These are phyloP conservation scores for Eimeria necatrix DNA, from an alignment of 169 alveolate species.

Conservation along the genomic window DNA sequence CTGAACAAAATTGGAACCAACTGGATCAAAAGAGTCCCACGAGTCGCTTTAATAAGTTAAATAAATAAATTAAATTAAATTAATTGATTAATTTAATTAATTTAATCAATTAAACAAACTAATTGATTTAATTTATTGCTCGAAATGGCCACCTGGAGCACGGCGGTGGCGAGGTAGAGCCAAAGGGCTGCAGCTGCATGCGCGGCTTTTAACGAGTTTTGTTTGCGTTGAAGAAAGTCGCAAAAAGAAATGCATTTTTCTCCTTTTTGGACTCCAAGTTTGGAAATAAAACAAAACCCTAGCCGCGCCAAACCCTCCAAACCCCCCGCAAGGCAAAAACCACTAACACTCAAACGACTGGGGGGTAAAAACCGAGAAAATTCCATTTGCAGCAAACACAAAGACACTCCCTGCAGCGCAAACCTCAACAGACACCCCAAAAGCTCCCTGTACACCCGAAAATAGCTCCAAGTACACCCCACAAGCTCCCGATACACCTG, in stretches of 20 bases:
- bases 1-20: too few relatives aligned
- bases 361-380: neutral
- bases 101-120: neutral
- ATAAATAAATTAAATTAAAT: neutral
- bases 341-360: neutral
- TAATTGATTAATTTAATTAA: neutral
- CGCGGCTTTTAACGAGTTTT: too few relatives aligned
- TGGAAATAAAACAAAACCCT: neutral
- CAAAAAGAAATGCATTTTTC: too few relatives aligned
- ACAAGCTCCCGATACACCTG: neutral
- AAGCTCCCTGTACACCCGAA: neutral
- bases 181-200: neutral
- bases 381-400: slow-evolving; percentile 1
- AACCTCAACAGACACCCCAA: neutral
- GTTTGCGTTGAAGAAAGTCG: too few relatives aligned
- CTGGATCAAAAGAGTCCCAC: too few relatives aligned
- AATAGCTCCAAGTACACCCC: neutral
- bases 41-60: too few relatives aligned
- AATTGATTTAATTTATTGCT: neutral
- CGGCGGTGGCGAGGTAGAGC: neutral
- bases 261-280: neutral
- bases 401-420: neutral
- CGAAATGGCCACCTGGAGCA: neutral
- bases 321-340: neutral
- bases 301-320: neutral